These are phyloP conservation scores for Calonectria hongkongensis DNA, from an alignment of 2,329 filamentous ascomycete genomes.

Conservation along the genomic window DNA sequence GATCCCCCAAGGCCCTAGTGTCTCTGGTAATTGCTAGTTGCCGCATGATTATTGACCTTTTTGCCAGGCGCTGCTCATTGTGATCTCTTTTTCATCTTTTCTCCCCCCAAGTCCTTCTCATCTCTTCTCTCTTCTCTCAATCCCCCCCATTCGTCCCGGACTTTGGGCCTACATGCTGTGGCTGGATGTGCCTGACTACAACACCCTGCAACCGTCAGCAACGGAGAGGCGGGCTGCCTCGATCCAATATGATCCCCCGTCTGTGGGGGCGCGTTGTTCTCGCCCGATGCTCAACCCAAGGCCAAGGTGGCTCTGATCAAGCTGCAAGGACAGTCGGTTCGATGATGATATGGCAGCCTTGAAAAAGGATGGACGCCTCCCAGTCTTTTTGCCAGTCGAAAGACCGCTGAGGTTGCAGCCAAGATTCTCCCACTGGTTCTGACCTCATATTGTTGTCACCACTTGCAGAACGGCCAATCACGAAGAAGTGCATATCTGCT, in stretches of 20 bases:
- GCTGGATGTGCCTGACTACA: neutral
- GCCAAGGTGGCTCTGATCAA: neutral
- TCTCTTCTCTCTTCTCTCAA: slow-evolving; percentile 30
- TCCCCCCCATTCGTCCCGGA: neutral
- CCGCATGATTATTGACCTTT: neutral
- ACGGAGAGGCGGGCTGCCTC: neutral
- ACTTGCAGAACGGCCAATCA: neutral
- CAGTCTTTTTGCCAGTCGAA: neutral
- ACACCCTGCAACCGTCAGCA: neutral
- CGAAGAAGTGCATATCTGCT: neutral
- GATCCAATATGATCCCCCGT: neutral
- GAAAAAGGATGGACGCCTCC: neutral
- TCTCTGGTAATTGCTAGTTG: neutral
- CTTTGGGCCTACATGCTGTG: neutral
- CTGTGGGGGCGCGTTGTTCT: neutral
- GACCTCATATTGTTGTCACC: neutral
- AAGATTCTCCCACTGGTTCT: neutral
- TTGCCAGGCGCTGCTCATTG: neutral
- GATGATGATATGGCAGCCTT: neutral
- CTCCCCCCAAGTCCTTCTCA: neutral
- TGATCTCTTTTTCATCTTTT: neutral
- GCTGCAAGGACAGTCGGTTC: neutral
- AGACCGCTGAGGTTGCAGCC: neutral
- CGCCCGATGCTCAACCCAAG: neutral
- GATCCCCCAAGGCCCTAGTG: neutral